phyloP scores from a whole-genome alignment of 2,329 filamentous ascomycete genomes.

The Rhynchosporium graminicola region DNA sequence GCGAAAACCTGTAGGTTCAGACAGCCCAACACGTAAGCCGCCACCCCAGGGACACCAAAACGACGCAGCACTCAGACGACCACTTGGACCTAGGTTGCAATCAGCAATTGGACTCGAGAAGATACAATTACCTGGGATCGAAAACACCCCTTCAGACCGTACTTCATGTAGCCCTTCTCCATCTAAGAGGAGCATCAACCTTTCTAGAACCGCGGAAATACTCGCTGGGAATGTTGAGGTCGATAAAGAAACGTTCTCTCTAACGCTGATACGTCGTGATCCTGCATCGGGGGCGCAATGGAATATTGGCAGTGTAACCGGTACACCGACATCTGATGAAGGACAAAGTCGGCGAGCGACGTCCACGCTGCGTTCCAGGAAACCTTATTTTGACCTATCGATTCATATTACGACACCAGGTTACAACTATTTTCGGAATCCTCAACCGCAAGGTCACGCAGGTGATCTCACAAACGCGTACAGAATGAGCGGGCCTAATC shows the following conservation, averaged over 20 bases:
- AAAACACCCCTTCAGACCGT: constrained; percentile 19
- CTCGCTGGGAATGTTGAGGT: neutral
- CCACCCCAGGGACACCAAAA: neutral
- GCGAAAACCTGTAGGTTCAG: constrained; percentile 23
- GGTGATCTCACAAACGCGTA: constrained; percentile 12
- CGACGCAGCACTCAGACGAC: constrained; percentile 13
- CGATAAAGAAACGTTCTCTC: constrained; percentile 30
- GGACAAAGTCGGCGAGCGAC: constrained; percentile 33
- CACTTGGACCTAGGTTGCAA: constrained; percentile 30
- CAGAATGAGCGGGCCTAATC: constrained; percentile 5
- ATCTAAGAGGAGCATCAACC: constrained; percentile 18
- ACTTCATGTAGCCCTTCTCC: constrained; percentile 1
- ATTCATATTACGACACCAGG: constrained; percentile 39
- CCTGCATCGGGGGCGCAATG: constrained; percentile 69
- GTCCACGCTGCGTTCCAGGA: constrained; percentile 41
- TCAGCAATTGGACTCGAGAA: constrained; percentile 22
- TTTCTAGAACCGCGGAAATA: neutral
- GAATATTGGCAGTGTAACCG: constrained; percentile 69
- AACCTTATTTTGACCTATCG: constrained; percentile 41
- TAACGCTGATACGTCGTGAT: constrained; percentile 70
- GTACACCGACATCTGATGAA: constrained; percentile 26
- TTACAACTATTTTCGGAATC: constrained; percentile 37
- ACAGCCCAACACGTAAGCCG: constrained; percentile 14
- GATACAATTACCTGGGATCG: constrained; percentile 28
- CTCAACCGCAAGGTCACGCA: constrained; percentile 14